Evolutionary conservation across 2,329 filamentous ascomycete species (phyloP), one percentile per base, ranked within the genome.

Genomic region (Colletotrichum tropicicola): DNA sequence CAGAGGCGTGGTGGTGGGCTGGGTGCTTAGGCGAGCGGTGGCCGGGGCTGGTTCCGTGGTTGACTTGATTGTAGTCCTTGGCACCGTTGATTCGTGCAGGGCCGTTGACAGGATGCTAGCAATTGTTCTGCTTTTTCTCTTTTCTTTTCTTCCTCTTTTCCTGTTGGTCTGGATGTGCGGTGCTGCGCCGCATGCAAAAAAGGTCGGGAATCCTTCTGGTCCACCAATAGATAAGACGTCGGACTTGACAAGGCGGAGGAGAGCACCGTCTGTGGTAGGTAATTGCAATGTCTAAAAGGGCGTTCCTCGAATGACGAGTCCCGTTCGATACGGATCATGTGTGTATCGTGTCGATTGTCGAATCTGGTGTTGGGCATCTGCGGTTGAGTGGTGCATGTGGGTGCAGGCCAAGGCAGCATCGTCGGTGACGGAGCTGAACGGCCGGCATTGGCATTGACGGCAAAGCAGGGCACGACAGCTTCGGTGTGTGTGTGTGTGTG

Each of bases 211-310:
- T 64, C 48, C 55, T 59, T 54, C 55, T 35, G 48, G 25, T 60
- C 56, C 60, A 64, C 60, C 41, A 54, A 43, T 53, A 60, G 60
- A 64, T 60, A 64, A 64, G 55, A 23, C 19, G 35, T 6, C 4
- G 21, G 27, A 25, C 19, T 32, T 7, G 27, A 17, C 21, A 25
- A 21, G 43, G 15, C n/a, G 15, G 43, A 10, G 19, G n/a, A 32
- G 21, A 7, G 5, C 10, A 32, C 9, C 15, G 13, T 28, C 23
- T 21, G 41, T 21, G 32, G 25, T 58, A n/a, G 45, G 45, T 45
- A 59, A 62, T 58, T 51, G 12, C 28, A 45, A 45, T 48, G 32
- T n/a, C 39, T 54, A 54, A 64, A 25, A 59, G 30, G 17, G n/a
- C 49, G 23, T 37, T 10, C 19, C 21, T 23, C 13, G 10, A 25